phyloP scores from a whole-genome alignment of 148 eudicot species.

The Nepenthes mirabilis region DNA sequence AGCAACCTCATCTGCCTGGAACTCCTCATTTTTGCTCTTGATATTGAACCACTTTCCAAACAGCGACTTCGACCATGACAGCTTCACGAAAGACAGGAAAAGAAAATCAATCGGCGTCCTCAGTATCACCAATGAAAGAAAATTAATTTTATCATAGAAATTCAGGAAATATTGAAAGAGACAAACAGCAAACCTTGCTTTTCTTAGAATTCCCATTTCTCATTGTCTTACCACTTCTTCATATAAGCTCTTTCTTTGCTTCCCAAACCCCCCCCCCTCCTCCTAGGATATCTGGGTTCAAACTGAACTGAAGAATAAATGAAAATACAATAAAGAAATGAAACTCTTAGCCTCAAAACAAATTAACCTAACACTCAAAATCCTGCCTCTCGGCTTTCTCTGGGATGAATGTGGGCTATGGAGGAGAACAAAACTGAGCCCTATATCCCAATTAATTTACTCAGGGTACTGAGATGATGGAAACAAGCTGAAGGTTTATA shows the following conservation, averaged over 20 bases:
- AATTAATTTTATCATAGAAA: neutral
- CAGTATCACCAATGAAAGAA: slow-evolving; percentile 1
- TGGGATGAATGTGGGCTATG: neutral
- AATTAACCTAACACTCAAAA: neutral
- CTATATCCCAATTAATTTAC: neutral
- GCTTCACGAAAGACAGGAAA: slow-evolving; percentile 29
- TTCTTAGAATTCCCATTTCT: slow-evolving; percentile 67
- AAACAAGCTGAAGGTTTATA: too few species aligned
- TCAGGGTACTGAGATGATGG: too few species aligned
- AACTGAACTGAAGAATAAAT: neutral
- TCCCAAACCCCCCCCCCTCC: slow-evolving; percentile 9
- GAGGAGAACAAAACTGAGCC: neutral
- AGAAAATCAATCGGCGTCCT: neutral
- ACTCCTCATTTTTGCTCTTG: slow-evolving; percentile 66
- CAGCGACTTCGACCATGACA: slow-evolving; percentile 81
- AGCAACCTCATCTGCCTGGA: slow-evolving; percentile 57
- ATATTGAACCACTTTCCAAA: slow-evolving; percentile 83
- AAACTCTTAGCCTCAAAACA: neutral
- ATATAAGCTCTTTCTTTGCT: slow-evolving; percentile 28
- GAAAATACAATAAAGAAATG: neutral
- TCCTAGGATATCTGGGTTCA: neutral
- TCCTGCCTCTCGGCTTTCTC: neutral
- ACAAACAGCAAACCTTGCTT: slow-evolving; percentile 53
- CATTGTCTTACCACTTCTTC: slow-evolving; percentile 70
- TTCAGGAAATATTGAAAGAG: neutral